Base-by-base conservation (phyloP, 129 eudicot genomes). In the Scalesia atractyloides region DNA sequence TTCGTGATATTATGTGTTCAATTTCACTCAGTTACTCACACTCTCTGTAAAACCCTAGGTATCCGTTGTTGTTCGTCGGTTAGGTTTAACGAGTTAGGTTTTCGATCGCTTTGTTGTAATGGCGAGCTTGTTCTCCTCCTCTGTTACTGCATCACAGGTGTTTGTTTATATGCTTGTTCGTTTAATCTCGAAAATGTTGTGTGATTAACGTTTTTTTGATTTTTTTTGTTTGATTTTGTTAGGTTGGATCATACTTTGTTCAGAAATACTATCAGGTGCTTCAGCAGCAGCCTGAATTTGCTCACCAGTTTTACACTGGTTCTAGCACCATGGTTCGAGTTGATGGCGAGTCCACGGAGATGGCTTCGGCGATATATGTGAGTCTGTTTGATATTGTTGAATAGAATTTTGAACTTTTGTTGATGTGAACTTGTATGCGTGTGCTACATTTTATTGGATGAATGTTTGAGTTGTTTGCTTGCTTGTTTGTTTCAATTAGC, bases 221-320 rank as follows among this genome's bases (percentile, higher is more conserved):
- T 59, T 63, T n/a, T 13, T 6, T 11, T 52, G 18, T 54, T 53
- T 64, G 20, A 26, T 73, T 37, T 43, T 41, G 26, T 67, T 24
- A 89, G 96, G 96, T 93, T 63, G 98, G 97, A 48, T 87, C 98
- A 6, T 87, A 84, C 76, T 89, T 93, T 72, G 97, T 84, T 66
- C 82, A 80, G 63, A 97, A 87, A 66, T 93, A 93, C 64, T 93
- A 93, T 71, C 86, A 83, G 80, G 77, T 93, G 60, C 91, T 87
- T 84, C 92, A 86, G 54, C 87, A 86, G 49, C 87, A 85, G 43
- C 92, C 95, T 10, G 96, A 87, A 15, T 81, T 9, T 24, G 90
- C 79, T 74, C 90, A 86, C 79, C 97, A 87, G 79, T 91, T 90
- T 65, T 93, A 93, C 75, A 80, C 73, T 4, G 98, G 82, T 30